A percentile compares a stretch with the other conserved stretches of the same genome.
phyloP scores from a whole-genome alignment of 2,329 filamentous ascomycete genomes.

The Fusarium chlamydosporum region DNA sequence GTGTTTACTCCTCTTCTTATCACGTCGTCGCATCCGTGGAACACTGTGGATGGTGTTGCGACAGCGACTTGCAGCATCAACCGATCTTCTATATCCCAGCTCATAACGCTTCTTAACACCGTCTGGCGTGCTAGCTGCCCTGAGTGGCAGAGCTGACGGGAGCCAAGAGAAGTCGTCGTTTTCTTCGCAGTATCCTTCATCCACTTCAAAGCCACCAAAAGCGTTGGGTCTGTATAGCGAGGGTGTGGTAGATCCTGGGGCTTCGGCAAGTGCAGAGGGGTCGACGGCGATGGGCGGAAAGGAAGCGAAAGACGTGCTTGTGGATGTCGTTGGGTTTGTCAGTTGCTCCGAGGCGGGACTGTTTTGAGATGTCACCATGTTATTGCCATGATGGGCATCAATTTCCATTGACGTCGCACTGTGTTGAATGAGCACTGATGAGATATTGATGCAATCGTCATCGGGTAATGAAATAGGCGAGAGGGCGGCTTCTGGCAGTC shows the following conservation, averaged over 20 bases:
- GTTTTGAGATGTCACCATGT: conserved; percentile 2
- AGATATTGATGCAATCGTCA: conserved; percentile 26
- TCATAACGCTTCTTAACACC: conserved; percentile 45
- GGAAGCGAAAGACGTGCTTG: not conserved
- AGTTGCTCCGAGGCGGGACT: not conserved
- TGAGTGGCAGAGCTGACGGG: conserved; percentile 29
- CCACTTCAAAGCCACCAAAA: conserved; percentile 44
- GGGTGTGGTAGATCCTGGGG: not conserved
- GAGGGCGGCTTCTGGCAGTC: conserved; percentile 17
- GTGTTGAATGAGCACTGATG: conserved; percentile 12
- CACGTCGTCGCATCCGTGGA: conserved; percentile 50
- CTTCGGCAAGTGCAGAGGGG: conserved; percentile 10
- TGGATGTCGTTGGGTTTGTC: not conserved
- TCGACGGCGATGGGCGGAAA: conserved; percentile 20
- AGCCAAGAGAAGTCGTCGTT: conserved; percentile 50
- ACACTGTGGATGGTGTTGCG: conserved; percentile 45
- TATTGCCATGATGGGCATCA: conserved; percentile 14
- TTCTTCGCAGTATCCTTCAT: conserved; percentile 51
- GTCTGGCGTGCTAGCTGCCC: conserved; percentile 22
- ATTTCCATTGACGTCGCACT: conserved; percentile 37
- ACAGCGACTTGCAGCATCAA: conserved; percentile 47
- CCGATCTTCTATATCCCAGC: conserved; percentile 44
- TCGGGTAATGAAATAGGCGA: conserved; percentile 42
- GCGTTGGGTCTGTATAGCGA: conserved; percentile 19
- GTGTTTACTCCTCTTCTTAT: conserved; percentile 42